Conservation (phyloP, 805 yeast genomes). For the Candida methanosorbosa region DNA sequence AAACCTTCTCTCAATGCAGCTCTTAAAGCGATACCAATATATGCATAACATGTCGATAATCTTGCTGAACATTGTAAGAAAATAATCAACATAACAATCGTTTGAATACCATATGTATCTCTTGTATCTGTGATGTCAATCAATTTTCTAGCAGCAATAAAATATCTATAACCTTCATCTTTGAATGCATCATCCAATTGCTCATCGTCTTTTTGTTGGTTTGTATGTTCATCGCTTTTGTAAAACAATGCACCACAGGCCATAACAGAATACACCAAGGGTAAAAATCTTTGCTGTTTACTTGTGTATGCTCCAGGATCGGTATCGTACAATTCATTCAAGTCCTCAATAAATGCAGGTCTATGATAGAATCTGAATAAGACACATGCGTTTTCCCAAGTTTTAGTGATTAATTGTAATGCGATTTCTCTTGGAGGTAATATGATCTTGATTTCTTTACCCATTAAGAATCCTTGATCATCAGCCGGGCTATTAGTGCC, state of each 20-base stretch:
- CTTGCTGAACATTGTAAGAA: constrained; percentile 86
- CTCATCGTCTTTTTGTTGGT: constrained; percentile 20
- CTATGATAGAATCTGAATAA: constrained; percentile 80
- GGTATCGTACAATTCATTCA: constrained; percentile 67
- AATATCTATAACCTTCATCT: constrained; percentile 75
- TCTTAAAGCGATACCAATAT: constrained; percentile 80
- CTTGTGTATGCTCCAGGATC: constrained; percentile 67
- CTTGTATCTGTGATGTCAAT: constrained; percentile 80
- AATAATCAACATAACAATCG: constrained; percentile 77
- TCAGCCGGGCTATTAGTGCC: constrained; percentile 5
- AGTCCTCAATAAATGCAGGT: constrained; percentile 66
- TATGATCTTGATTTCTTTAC: constrained; percentile 51
- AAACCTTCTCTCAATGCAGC: constrained; percentile 78
- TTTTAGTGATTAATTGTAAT: constrained; percentile 56
- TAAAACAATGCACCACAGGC: constrained; percentile 82
- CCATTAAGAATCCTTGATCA: constrained; percentile 27
- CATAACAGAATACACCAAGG: constrained; percentile 76
- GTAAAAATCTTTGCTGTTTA: constrained; percentile 66
- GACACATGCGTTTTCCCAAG: constrained; percentile 84
- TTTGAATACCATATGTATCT: constrained; percentile 74
- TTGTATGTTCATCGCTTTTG: constrained; percentile 35
- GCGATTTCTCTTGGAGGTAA: constrained; percentile 74
- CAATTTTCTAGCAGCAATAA: constrained; percentile 69
- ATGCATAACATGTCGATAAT: constrained; percentile 79
- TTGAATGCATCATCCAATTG: constrained; percentile 32